Conservation (phyloP, 306 rosid species). For the Lathyrus oleraceus region DNA sequence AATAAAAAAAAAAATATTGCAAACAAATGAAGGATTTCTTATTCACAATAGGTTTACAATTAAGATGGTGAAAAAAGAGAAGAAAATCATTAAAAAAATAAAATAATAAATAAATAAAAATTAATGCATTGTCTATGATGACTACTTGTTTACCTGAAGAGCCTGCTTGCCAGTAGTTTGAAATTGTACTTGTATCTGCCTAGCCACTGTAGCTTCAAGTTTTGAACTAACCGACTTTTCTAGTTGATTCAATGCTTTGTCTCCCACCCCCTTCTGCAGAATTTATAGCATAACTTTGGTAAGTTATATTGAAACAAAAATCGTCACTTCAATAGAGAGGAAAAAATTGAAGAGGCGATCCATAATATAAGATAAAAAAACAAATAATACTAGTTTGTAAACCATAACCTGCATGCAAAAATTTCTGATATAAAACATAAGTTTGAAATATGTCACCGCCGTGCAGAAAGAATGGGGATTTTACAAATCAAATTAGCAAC, state of each 20-base stretch:
- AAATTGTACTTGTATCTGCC: conserved; percentile 72
- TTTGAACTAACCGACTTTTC: conserved; percentile 63
- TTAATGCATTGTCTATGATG: conserved; percentile 8
- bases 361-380: conserved; percentile 21
- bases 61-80: too few relatives aligned
- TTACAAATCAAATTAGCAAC: conserved; percentile 2
- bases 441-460: conserved; percentile 14
- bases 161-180: conserved; percentile 77
- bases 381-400: conserved; percentile 10
- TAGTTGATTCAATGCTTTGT: conserved; percentile 61
- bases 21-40: too few relatives aligned
- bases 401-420: conserved; percentile 22
- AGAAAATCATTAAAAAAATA: too few relatives aligned
- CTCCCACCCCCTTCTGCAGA: conserved; percentile 77
- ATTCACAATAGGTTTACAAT: too few relatives aligned
- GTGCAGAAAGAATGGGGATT: conserved; percentile 22
- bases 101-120: background rate
- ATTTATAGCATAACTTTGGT: conserved; percentile 32
- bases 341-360: conserved; percentile 12
- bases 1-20: too few relatives aligned
- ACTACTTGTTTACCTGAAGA: conserved; percentile 57
- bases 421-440: conserved; percentile 20
- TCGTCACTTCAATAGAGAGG: background rate
- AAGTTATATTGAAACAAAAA: conserved; percentile 26
- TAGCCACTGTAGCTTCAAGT: conserved; percentile 62